These are phyloP conservation scores for Sanghuangporus baumii DNA, from an alignment of 1,284 basidiomycete genomes.

Conservation along the genomic window DNA sequence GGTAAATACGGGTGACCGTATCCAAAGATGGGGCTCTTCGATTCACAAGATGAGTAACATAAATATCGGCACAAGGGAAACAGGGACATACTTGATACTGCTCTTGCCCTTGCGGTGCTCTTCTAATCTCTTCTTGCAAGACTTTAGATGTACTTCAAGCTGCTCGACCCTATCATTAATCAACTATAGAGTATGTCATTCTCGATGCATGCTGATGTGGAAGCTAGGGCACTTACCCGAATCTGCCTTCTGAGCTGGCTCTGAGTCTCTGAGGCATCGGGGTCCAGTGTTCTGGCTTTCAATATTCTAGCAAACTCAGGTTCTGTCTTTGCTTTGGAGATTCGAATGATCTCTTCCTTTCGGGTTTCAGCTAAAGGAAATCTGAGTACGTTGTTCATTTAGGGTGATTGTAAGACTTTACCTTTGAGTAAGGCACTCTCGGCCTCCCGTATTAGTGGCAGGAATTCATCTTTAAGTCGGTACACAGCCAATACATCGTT, in stretches of 20 bases:
- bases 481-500: constrained; percentile 48
- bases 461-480: constrained; percentile 35
- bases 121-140: constrained; percentile 63
- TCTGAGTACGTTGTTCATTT: background rate
- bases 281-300: constrained; percentile 75
- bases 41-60: background rate
- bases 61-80: background rate
- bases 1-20: constrained; percentile 76
- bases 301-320: constrained; percentile 78
- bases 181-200: constrained; percentile 34
- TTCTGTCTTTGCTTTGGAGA: constrained; percentile 70
- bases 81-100: constrained; percentile 48
- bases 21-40: constrained; percentile 75
- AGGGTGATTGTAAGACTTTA: constrained; percentile 26
- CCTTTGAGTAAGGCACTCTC: constrained; percentile 65
- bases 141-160: constrained; percentile 67
- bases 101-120: constrained; percentile 60
- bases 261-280: constrained; percentile 84
- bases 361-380: constrained; percentile 54
- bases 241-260: constrained; percentile 66
- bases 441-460: constrained; percentile 44
- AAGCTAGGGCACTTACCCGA: constrained; percentile 39
- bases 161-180: constrained; percentile 71
- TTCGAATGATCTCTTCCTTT: constrained; percentile 70
- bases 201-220: background rate